These are phyloP conservation scores for Medicago ruthenica DNA, from an alignment of 306 rosid species.

Conservation along the genomic window DNA sequence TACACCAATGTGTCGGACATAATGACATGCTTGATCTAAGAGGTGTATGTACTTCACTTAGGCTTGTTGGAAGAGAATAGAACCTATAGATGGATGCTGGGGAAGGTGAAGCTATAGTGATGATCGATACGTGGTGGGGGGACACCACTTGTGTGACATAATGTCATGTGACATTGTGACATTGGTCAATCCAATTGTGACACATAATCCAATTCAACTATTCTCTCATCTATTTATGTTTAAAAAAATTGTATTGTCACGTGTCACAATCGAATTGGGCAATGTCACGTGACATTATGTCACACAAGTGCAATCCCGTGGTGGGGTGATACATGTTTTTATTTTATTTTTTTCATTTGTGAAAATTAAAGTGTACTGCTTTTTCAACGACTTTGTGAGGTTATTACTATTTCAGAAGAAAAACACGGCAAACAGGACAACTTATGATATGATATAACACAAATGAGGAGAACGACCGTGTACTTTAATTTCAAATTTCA, in stretches of 20 bases:
- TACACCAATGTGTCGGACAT: too few species aligned
- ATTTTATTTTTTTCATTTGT: not conserved
- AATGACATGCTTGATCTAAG: too few species aligned
- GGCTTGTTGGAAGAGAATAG: not conserved
- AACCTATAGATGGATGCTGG: not conserved
- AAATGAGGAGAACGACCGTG: not conserved
- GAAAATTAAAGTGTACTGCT: not conserved
- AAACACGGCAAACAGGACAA: slow-evolving; percentile 19
- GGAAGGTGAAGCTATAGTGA: not conserved
- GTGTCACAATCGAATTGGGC: too few species aligned
- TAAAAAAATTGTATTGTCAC: too few species aligned
- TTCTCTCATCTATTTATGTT: too few species aligned
- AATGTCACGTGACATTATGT: too few species aligned
- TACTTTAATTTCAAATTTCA: not conserved
- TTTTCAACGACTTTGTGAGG: slow-evolving; percentile 14
- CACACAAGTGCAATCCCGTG: too few species aligned
- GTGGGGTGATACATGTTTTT: not conserved
- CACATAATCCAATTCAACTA: too few species aligned
- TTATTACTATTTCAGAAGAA: slow-evolving; percentile 7
- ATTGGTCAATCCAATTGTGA: too few species aligned
- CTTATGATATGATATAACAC: slow-evolving; percentile 1
- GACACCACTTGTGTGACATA: too few species aligned
- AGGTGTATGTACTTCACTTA: too few species aligned
- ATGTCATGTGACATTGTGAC: too few species aligned
- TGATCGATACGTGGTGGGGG: not conserved